Evolutionary conservation across 768 basidiomycete species (phyloP).

Genomic region (Leccinum subgranulosum): DNA sequence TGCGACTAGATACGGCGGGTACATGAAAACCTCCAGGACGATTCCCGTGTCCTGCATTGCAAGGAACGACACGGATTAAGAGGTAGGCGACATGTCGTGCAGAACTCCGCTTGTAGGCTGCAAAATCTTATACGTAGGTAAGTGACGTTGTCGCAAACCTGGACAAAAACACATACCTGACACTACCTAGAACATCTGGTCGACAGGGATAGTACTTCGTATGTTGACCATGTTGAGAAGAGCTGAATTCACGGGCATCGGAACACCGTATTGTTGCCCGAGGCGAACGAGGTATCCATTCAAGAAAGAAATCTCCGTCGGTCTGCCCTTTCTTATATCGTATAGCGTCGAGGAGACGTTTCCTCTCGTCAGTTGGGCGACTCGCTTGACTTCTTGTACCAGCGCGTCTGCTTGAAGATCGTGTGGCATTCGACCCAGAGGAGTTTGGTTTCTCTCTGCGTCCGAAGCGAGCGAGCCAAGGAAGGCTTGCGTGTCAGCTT

Average conservation of each 20-base stretch:
- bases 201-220: constrained; percentile 53
- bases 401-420: constrained; percentile 46
- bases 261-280: constrained; percentile 54
- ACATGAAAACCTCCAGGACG: neutral
- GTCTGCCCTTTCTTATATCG: constrained; percentile 58
- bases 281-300: constrained; percentile 77
- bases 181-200: constrained; percentile 34
- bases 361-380: constrained; percentile 53
- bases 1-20: neutral
- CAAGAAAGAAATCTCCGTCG: constrained; percentile 78
- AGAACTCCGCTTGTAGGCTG: neutral
- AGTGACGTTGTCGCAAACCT: neutral
- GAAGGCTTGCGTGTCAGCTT: constrained; percentile 35
- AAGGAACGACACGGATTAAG: neutral
- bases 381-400: constrained; percentile 52
- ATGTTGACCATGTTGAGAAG: constrained; percentile 59
- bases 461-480: constrained; percentile 24
- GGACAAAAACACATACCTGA: constrained; percentile 10
- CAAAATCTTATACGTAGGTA: neutral
- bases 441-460: constrained; percentile 21
- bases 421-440: constrained; percentile 42
- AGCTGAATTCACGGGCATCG: constrained; percentile 54
- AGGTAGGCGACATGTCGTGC: neutral
- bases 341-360: constrained; percentile 82
- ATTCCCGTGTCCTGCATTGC: neutral